Base-by-base conservation (phyloP, 208 protist species). In the Trypanosoma boissoni region DNA sequence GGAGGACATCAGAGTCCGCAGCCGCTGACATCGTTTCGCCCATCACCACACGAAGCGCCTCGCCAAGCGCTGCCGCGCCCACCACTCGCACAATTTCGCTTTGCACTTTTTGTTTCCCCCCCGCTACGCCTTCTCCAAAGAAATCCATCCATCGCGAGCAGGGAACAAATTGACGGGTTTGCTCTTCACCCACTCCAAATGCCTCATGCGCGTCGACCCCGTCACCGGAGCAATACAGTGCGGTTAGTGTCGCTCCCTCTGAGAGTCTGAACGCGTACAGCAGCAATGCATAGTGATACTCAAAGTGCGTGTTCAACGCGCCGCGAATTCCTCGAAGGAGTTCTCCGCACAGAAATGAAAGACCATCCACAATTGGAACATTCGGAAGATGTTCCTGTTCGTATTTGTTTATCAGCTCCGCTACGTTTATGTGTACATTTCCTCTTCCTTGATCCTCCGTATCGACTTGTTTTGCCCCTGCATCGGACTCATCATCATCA, bases 261-360 rank as follows among this genome's bases (percentile, higher is more conserved):
- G 48, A 52, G 16, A 69, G 54, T 20, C 49, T 41, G 37, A 90
- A 88, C 24, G 49, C 36, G 31, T 85, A 43, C 8, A 91, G 53
- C 31, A 91, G 51, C 8, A 65, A 45, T 28, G 74, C 68, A 63
- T 90, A 87, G 52, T 75, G 72, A 46, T 62, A 67, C 59, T 93
- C 89, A 64, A 91, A 83, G n/a, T 70, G 79, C 26, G 89, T 82
- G 74, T 66, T 91, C 9, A 96, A 60, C 8, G 86, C 69, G 23
- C 89, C 89, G 34, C 80, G 83, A 60, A 96, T 77, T 37, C 89
- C 89, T 8, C 89, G 83, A 37, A 91, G 72, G 4, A 96, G 66
- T 52, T 95, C 88, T 7, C 72, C 80, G 3, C 46, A 64, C 26
- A 91, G 80, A 48, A 80, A 83, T 23, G 44, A 62, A 9, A 95